Percentiles rank a stretch among this genome's conserved stretches.
Conservation (phyloP, 139 green algal genomes). For the Eudorina sp. region DNA sequence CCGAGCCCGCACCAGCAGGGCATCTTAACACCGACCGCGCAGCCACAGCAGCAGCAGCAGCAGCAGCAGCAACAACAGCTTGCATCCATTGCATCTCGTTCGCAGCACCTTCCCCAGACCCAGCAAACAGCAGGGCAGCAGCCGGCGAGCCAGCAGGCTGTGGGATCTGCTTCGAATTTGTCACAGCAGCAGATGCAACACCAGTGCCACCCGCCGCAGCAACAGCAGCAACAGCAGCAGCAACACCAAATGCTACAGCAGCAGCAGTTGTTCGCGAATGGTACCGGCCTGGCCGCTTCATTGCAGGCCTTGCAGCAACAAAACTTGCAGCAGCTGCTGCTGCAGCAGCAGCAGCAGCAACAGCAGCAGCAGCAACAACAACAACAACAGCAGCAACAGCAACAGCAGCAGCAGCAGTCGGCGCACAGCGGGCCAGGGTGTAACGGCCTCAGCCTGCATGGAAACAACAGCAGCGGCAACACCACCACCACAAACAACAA, state of each 20-base stretch:
- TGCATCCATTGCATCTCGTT: neutral
- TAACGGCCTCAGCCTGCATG: neutral
- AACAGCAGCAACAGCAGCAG: neutral
- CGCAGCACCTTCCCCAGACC: conserved; percentile 23
- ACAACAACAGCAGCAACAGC: neutral
- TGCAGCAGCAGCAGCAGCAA: conserved; percentile 5
- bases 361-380: neutral
- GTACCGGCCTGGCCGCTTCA: neutral
- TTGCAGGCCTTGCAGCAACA: neutral
- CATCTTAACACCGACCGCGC: no score
- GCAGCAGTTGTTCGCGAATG: neutral
- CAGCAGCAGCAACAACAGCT: neutral
- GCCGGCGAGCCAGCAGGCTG: no score
- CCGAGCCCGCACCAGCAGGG: neutral
- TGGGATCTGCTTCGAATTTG: neutral
- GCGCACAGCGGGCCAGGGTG: neutral
- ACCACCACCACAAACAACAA: neutral
- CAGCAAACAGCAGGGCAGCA: neutral
- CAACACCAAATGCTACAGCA: neutral
- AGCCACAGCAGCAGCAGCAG: neutral
- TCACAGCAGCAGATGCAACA: conserved; percentile 4
- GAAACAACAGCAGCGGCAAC: neutral
- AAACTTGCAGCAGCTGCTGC: neutral
- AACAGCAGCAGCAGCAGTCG: neutral
- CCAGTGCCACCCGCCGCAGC: neutral